These are phyloP conservation scores for Salicornia ramosissima DNA, from an alignment of 148 eudicot species.

Conservation along the genomic window DNA sequence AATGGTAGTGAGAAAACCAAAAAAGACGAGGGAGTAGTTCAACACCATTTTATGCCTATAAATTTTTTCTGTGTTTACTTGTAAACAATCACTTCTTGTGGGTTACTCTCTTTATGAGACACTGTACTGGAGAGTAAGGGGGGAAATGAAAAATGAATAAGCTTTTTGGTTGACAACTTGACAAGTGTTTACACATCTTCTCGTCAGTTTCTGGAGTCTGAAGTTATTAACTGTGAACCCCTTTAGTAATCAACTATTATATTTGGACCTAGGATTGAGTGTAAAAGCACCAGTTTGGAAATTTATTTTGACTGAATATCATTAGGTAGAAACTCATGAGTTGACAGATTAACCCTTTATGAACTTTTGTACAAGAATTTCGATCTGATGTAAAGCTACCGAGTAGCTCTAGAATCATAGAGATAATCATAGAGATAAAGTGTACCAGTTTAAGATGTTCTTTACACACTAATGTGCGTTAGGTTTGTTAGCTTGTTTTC, in stretches of 20 bases:
- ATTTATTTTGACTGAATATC: neutral
- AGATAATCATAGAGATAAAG: neutral
- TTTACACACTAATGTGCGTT: neutral
- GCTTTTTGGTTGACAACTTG: neutral
- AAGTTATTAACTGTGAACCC: neutral
- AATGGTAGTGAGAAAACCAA: neutral
- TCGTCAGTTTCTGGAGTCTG: neutral
- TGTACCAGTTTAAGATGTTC: neutral
- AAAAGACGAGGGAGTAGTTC: neutral
- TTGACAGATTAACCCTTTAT: neutral
- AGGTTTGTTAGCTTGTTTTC: neutral
- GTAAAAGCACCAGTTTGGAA: neutral
- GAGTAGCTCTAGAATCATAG: neutral
- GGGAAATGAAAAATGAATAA: neutral
- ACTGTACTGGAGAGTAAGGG: neutral
- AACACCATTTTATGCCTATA: too few species aligned
- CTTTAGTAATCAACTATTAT: neutral
- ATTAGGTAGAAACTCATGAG: neutral
- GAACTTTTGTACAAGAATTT: neutral
- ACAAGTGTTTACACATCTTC: neutral
- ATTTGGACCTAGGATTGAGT: neutral
- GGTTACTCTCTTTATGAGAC: too few species aligned
- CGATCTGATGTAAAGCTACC: neutral
- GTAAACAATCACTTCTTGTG: too few species aligned
- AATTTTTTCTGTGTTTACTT: too few species aligned